Base-by-base conservation (phyloP, 768 basidiomycete species). In the Mycena latifolia region DNA sequence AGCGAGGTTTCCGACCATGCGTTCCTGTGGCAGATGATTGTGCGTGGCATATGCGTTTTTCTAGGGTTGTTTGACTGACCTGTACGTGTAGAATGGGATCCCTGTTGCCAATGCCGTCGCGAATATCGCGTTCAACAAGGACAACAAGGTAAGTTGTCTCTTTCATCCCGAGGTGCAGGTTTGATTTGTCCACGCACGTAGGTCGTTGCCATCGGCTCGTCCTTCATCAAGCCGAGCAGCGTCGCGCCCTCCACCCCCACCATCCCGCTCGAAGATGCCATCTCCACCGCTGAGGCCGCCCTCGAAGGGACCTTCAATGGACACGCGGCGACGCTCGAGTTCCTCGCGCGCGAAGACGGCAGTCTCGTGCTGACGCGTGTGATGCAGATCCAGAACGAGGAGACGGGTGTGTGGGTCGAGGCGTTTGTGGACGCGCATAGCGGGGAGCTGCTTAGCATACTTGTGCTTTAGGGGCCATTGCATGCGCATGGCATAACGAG, bases 361-460 rank as follows among this genome's bases (percentile, higher is more conserved):
- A 5, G 4, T 3, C 3, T 27, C 4, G 12, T 6, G 10, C 46
- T 47, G 4, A 27, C 14, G 24, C 25, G 12, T 11, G 46, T 47
- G 11, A 27, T 47, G 5, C 46, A 47, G 25, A 15, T 47, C 11
- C 46, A 27, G 46, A 47, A 47, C 25, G 24, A 27, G 24, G 46
- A 47, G 25, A 71, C 73, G 5, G 74, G 84, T 47, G 78, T 82
- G 11, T 89, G 85, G 84, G 83, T 80, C 69, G 85, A 89, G 73
- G 88, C 85, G 0, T 87, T 85, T 62, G 81, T 89, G 47, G 88
- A 89, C 67, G 88, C 85, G 8, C 83, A 84, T n/a, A n/a, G n/a
- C n/a, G n/a, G n/a, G n/a, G n/a, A n/a, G n/a, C n/a, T n/a, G n/a
- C n/a, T n/a, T n/a, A n/a, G n/a, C n/a, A n/a, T n/a, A n/a, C n/a